Evolutionary conservation across 495 filamentous ascomycete species (phyloP).

Genomic region (Penicillium macrosclerotiorum): DNA sequence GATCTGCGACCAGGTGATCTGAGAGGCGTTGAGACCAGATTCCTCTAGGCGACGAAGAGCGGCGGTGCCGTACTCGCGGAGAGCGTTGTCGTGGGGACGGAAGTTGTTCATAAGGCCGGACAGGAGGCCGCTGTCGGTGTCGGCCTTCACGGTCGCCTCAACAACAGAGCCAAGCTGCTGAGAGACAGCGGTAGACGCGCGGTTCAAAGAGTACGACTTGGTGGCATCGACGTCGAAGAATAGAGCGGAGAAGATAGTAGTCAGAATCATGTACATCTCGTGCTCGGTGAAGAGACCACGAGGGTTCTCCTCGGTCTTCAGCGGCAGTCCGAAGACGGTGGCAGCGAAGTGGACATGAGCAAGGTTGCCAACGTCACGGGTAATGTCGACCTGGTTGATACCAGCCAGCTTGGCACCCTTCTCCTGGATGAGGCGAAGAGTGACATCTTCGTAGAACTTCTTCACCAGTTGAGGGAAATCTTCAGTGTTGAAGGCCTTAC

Average conservation of each 20-base stretch:
- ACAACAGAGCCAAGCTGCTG: conserved; percentile 62
- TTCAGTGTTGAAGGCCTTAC: conserved; percentile 43
- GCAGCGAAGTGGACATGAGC: conserved; percentile 71
- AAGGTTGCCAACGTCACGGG: conserved; percentile 73
- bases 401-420: conserved; percentile 59
- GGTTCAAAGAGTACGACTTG: conserved; percentile 55
- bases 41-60: conserved; percentile 70
- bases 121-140: conserved; percentile 55
- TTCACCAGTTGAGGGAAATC: conserved; percentile 52
- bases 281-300: conserved; percentile 74
- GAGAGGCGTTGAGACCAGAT: conserved; percentile 57
- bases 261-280: conserved; percentile 74
- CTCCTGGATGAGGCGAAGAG: conserved; percentile 59
- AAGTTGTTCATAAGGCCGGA: conserved; percentile 56
- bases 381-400: conserved; percentile 69
- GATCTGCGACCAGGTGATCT: conserved; percentile 74
- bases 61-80: conserved; percentile 66
- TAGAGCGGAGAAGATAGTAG: conserved; percentile 59
- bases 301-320: conserved; percentile 67
- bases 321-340: conserved; percentile 67
- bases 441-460: conserved; percentile 59
- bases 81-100: conserved; percentile 48
- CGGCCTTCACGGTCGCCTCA: conserved; percentile 63
- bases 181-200: conserved; percentile 60
- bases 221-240: conserved; percentile 56